phyloP scores from a whole-genome alignment of 352 stramenopile species.

The Plasmopara viticola region DNA sequence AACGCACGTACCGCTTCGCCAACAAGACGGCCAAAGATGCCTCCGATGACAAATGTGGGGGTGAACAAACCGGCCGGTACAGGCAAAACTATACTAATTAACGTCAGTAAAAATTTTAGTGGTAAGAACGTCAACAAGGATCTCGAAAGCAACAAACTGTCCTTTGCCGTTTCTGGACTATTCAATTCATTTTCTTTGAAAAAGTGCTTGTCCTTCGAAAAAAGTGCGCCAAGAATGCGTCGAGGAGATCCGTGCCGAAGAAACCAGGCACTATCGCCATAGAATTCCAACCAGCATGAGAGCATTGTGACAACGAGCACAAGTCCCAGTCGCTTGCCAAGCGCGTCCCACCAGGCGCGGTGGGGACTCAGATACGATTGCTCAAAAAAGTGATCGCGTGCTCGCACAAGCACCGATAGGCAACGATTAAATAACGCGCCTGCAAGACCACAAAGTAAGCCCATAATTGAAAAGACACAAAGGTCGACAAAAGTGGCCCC shows the following conservation, averaged over 20 bases:
- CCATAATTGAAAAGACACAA: conserved; percentile 55
- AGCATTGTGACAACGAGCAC: conserved; percentile 54
- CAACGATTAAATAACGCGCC: conserved; percentile 66
- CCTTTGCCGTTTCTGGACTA: conserved; percentile 15
- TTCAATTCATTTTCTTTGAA: conserved; percentile 23
- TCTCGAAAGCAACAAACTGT: conserved; percentile 60
- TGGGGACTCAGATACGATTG: conserved; percentile 6
- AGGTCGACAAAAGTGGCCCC: conserved; percentile 47
- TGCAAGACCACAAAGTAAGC: conserved; percentile 58
- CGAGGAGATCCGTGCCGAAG: conserved; percentile 61
- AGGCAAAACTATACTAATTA: conserved; percentile 69
- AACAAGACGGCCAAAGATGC: conserved; percentile 75
- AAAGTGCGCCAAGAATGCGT: conserved; percentile 56
- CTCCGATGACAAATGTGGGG: conserved; percentile 79
- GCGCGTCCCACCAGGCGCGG: conserved; percentile 32
- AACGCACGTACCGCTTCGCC: conserved; percentile 69
- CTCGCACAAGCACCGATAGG: conserved; percentile 56
- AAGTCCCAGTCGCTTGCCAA: conserved; percentile 56
- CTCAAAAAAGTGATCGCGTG: conserved; percentile 46
- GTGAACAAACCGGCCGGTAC: conserved; percentile 77
- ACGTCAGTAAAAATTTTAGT: conserved; percentile 71
- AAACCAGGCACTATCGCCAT: conserved; percentile 77
- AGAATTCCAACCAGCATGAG: conserved; percentile 70
- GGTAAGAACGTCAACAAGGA: conserved; percentile 71
- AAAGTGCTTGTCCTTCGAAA: conserved; percentile 55